These are phyloP conservation scores for Penstemon eatonii DNA, from an alignment of 257 asterid genomes.

Conservation along the genomic window DNA sequence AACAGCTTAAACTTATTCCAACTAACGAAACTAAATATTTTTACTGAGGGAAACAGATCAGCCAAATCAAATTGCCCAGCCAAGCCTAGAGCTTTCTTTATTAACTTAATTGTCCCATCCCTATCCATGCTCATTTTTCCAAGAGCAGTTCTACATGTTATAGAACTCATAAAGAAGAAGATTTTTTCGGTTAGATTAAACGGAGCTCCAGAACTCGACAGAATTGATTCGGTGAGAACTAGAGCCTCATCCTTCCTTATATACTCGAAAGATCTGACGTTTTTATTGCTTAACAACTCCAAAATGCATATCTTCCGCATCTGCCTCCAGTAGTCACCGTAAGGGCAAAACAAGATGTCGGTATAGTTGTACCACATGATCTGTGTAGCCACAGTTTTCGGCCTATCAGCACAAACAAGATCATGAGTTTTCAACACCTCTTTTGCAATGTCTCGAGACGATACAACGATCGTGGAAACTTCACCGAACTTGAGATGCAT, in stretches of 20 bases:
- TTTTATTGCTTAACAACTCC: constrained; percentile 21
- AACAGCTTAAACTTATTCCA: constrained; percentile 31
- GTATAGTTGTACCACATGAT: constrained; percentile 33
- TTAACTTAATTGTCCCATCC: constrained; percentile 16
- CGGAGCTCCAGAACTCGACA: not conserved
- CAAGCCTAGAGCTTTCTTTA: constrained; percentile 1
- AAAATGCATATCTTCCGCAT: constrained; percentile 23
- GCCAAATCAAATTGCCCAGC: constrained; percentile 24
- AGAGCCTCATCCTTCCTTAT: constrained; percentile 26
- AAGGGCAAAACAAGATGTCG: constrained; percentile 30
- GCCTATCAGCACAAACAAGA: constrained; percentile 37
- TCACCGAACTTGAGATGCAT: constrained; percentile 39
- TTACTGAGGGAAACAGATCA: constrained; percentile 24
- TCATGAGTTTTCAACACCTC: constrained; percentile 38
- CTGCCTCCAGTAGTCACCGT: constrained; percentile 32
- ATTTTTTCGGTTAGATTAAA: constrained; percentile 24
- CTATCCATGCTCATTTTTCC: constrained; percentile 25
- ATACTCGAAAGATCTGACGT: constrained; percentile 25
- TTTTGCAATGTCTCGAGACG: constrained; percentile 33
- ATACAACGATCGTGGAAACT: constrained; percentile 24
- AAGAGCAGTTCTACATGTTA: constrained; percentile 29
- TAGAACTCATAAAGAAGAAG: constrained; percentile 5
- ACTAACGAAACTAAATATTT: constrained; percentile 18
- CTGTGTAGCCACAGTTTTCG: constrained; percentile 30
- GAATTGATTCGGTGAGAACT: constrained; percentile 8